A percentile compares a stretch with the other conserved stretches of the same genome.
Conservation (phyloP, 2,329 filamentous ascomycete genomes). For the Escovopsis sp. region DNA sequence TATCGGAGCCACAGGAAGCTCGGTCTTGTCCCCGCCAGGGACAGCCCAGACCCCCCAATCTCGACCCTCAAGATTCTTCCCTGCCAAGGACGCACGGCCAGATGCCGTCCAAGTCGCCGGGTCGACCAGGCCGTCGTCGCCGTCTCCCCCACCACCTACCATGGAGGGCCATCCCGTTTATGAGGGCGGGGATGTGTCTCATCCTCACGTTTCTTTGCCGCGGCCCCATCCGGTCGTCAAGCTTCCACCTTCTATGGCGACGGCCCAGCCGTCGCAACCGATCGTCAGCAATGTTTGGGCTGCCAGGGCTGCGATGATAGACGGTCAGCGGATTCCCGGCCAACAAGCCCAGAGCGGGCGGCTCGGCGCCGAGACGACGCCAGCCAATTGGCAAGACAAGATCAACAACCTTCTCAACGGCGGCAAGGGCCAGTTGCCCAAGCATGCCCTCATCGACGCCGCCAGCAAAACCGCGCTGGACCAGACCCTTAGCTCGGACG, state of each 20-base stretch:
- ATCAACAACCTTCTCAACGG: slow-evolving; percentile 65
- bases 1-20: slow-evolving; percentile 13
- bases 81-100: slow-evolving; percentile 33
- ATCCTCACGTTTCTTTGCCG: slow-evolving; percentile 57
- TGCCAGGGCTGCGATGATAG: slow-evolving; percentile 18
- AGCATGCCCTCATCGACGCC: slow-evolving; percentile 48
- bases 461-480: slow-evolving; percentile 54
- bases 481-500: slow-evolving; percentile 29
- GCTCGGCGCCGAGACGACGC: slow-evolving; percentile 19
- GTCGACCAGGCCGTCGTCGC: slow-evolving; percentile 35
- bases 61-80: slow-evolving; percentile 48
- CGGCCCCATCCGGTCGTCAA: slow-evolving; percentile 62
- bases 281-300: slow-evolving; percentile 21
- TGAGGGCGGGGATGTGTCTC: slow-evolving; percentile 43
- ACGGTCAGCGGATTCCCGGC: slow-evolving; percentile 12
- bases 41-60: slow-evolving; percentile 26
- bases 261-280: slow-evolving; percentile 12
- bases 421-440: slow-evolving; percentile 44
- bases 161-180: slow-evolving; percentile 59
- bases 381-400: slow-evolving; percentile 58
- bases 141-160: slow-evolving; percentile 59
- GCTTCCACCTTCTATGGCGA: slow-evolving; percentile 46
- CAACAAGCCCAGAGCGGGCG: slow-evolving; percentile 8
- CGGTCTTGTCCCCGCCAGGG: slow-evolving; percentile 15
- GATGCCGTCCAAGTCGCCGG: slow-evolving; percentile 24